Evolutionary conservation across 192 early-diverging fungal species (phyloP).

Genomic region (Backusella parvicylindrica): DNA sequence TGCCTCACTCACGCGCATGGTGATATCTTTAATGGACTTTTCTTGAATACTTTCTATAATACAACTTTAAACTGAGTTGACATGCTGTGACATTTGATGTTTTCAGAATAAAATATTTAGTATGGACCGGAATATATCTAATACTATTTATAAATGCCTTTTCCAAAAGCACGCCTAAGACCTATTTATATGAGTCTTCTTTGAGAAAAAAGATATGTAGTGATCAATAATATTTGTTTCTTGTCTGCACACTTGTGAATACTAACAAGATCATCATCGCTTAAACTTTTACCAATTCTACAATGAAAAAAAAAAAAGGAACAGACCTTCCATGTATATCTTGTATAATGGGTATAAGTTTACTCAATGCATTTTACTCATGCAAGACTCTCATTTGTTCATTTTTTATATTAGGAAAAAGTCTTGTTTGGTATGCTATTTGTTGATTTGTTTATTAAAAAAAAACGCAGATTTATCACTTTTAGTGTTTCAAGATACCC

Average conservation of each 20-base stretch:
- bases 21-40: too few species aligned
- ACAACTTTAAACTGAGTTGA: too few species aligned
- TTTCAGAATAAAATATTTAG: too few species aligned
- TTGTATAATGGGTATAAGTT: background rate
- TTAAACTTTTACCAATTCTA: background rate
- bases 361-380: background rate
- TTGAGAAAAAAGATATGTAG: too few species aligned
- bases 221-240: background rate
- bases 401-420: background rate
- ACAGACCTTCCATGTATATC: background rate
- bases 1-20: too few species aligned
- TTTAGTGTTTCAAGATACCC: background rate
- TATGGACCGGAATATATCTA: too few species aligned
- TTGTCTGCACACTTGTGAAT: background rate
- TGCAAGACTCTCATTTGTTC: background rate
- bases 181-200: too few species aligned
- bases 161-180: too few species aligned
- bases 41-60: too few species aligned
- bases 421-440: background rate
- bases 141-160: too few species aligned
- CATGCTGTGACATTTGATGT: too few species aligned
- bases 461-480: background rate
- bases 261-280: background rate
- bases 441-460: background rate
- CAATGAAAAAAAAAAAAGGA: background rate